These are phyloP conservation scores for Neonectria neomacrospora DNA, from an alignment of 2,329 filamentous ascomycete genomes.

Conservation along the genomic window DNA sequence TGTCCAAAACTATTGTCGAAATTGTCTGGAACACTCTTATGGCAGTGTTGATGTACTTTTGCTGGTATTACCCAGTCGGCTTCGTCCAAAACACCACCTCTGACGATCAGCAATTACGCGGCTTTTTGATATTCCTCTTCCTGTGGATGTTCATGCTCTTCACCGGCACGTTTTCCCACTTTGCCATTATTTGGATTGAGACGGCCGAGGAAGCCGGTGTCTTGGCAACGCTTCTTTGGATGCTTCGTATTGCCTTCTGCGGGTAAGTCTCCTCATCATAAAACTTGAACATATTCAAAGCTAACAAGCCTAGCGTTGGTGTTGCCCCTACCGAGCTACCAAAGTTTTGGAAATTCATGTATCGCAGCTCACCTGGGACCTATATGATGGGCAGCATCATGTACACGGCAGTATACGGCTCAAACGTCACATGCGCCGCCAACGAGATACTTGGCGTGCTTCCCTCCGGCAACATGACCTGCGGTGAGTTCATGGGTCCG, in stretches of 20 bases:
- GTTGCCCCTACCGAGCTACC: slow-evolving; percentile 67
- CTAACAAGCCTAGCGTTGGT: slow-evolving; percentile 61
- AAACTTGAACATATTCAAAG: slow-evolving; percentile 32
- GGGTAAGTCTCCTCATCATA: slow-evolving; percentile 57
- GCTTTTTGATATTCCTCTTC: slow-evolving; percentile 43
- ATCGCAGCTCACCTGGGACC: slow-evolving; percentile 74
- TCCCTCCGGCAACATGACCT: slow-evolving; percentile 61
- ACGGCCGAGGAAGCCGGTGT: slow-evolving; percentile 41
- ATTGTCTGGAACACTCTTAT: slow-evolving; percentile 40
- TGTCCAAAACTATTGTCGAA: slow-evolving; percentile 43
- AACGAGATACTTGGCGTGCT: slow-evolving; percentile 66
- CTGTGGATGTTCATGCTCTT: slow-evolving; percentile 43
- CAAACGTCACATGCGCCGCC: slow-evolving; percentile 37
- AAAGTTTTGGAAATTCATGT: slow-evolving; percentile 79
- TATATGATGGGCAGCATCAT: slow-evolving; percentile 74
- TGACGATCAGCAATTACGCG: slow-evolving; percentile 35
- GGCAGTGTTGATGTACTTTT: slow-evolving; percentile 41
- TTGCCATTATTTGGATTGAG: slow-evolving; percentile 38
- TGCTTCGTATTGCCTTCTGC: slow-evolving; percentile 43
- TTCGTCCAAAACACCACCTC: slow-evolving; percentile 42
- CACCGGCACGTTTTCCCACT: slow-evolving; percentile 42
- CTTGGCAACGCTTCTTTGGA: slow-evolving; percentile 54
- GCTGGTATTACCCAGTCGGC: slow-evolving; percentile 45
- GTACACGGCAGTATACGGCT: slow-evolving; percentile 39
- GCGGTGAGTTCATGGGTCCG: slow-evolving; percentile 59